A percentile compares a stretch with the other conserved stretches of the same genome.
Conservation (phyloP, 2,329 filamentous ascomycete genomes). For the Ascochyta clinopodiicola region DNA sequence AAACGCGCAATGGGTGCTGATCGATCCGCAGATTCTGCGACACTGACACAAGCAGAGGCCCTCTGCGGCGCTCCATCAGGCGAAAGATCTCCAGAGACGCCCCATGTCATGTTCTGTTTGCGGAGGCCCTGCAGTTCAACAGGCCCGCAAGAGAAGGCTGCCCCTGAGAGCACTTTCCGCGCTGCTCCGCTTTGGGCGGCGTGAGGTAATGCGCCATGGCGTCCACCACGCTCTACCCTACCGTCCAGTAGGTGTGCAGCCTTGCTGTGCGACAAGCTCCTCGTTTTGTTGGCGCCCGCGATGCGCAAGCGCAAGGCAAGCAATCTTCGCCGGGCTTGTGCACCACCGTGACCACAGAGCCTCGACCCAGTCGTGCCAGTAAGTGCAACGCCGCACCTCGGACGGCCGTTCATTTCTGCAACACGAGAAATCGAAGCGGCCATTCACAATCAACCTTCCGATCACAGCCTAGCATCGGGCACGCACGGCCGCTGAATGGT, state of each 20-base stretch:
- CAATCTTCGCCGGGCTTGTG: conserved; percentile 33
- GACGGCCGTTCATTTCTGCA: conserved; percentile 38
- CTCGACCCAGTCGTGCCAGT: conserved; percentile 29
- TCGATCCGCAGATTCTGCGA: conserved; percentile 15
- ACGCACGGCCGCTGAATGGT: conserved; percentile 35
- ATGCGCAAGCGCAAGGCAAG: conserved; percentile 19
- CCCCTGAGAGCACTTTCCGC: conserved; percentile 8
- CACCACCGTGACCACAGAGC: conserved; percentile 1
- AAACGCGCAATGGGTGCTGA: conserved; percentile 14
- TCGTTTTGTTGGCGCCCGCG: conserved; percentile 18
- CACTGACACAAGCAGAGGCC: conserved; percentile 16
- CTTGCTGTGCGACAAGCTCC: conserved; percentile 16
- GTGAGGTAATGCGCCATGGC: conserved; percentile 1
- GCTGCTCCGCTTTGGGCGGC: conserved; percentile 3
- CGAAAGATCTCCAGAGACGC: conserved; percentile 16
- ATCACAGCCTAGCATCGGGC: conserved; percentile 36
- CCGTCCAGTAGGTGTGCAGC: not conserved
- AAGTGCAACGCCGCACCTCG: conserved; percentile 13
- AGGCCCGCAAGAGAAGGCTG: conserved; percentile 12
- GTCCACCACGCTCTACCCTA: too few relatives aligned
- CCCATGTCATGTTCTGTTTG: conserved; percentile 15
- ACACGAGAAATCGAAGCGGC: conserved; percentile 42
- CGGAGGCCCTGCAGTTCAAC: conserved; percentile 19
- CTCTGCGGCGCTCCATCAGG: conserved; percentile 6
- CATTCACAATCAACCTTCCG: conserved; percentile 36